Evolutionary conservation across 257 asterid species (phyloP).

Genomic region (Jaltomata sinuosa): DNA sequence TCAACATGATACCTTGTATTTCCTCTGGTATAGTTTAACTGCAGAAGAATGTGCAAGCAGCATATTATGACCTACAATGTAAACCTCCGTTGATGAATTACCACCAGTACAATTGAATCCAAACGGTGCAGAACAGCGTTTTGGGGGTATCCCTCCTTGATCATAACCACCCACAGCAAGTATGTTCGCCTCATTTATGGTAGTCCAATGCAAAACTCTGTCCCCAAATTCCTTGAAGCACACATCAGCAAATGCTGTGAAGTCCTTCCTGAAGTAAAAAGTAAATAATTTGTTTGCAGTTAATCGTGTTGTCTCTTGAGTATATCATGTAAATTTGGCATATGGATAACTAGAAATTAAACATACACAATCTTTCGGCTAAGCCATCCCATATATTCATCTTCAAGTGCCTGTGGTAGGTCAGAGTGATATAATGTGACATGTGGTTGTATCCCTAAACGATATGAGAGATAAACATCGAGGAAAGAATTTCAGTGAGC

Average conservation of each 20-base stretch:
- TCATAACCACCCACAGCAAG: conserved; percentile 33
- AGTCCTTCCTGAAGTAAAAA: conserved; percentile 38
- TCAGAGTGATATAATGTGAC: conserved; percentile 36
- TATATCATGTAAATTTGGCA: not conserved
- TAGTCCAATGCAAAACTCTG: conserved; percentile 46
- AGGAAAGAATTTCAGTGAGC: not conserved
- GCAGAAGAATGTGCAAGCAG: conserved; percentile 38
- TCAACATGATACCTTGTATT: conserved; percentile 28
- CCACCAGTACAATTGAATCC: conserved; percentile 13
- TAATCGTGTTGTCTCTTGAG: not conserved
- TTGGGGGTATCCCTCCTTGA: conserved; percentile 26
- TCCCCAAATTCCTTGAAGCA: conserved; percentile 56
- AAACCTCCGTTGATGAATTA: conserved; percentile 32
- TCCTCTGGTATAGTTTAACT: conserved; percentile 17
- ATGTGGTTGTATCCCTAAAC: conserved; percentile 50
- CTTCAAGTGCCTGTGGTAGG: conserved; percentile 49
- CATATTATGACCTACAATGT: conserved; percentile 32
- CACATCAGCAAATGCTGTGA: conserved; percentile 33
- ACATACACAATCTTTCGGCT: conserved; percentile 38
- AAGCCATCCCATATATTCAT: conserved; percentile 49
- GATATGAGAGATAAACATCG: too few relatives aligned
- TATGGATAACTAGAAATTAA: not conserved
- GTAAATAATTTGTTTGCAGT: not conserved
- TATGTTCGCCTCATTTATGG: conserved; percentile 40
- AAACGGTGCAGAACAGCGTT: conserved; percentile 25